A percentile compares a stretch with the other conserved stretches of the same genome.
phyloP scores from a whole-genome alignment of 495 filamentous ascomycete genomes.

The Daldinia childiae region DNA sequence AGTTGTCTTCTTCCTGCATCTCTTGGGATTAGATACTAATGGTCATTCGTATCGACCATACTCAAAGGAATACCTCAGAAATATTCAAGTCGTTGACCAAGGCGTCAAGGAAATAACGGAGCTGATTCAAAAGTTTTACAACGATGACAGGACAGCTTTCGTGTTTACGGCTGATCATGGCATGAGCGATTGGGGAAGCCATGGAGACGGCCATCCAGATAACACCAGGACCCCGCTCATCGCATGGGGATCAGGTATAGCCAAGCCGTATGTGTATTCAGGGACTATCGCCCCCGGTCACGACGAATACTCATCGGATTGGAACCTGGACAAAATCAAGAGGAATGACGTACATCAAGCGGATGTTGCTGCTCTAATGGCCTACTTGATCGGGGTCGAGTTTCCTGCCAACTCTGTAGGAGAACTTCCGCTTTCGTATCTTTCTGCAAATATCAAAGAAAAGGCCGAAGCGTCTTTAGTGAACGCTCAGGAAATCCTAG shows the following conservation, averaged over 20 bases:
- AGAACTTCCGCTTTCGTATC: conserved; percentile 84
- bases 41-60: conserved; percentile 92
- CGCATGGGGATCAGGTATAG: conserved; percentile 93
- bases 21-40: conserved; percentile 94
- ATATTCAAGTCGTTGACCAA: conserved; percentile 92
- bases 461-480: conserved; percentile 88
- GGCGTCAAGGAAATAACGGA: conserved; percentile 84
- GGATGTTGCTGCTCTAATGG: conserved; percentile 96
- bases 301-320: conserved; percentile 91
- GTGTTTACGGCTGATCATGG: conserved; percentile 98
- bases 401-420: conserved; percentile 98
- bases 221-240: conserved; percentile 96
- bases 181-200: conserved; percentile 98
- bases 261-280: conserved; percentile 69
- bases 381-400: conserved; percentile 88
- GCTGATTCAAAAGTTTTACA: conserved; percentile 88
- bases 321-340: conserved; percentile 80
- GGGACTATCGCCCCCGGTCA: conserved; percentile 75
- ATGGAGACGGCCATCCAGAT: conserved; percentile 97
- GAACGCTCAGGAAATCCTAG: conserved; percentile 88
- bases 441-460: conserved; percentile 72
- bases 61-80: conserved; percentile 92
- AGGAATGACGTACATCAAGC: conserved; percentile 94
- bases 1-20: conserved; percentile 94
- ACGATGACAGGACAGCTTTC: conserved; percentile 91